Conservation (phyloP, 2,329 filamentous ascomycete species). For the Cordyceps sp. region DNA sequence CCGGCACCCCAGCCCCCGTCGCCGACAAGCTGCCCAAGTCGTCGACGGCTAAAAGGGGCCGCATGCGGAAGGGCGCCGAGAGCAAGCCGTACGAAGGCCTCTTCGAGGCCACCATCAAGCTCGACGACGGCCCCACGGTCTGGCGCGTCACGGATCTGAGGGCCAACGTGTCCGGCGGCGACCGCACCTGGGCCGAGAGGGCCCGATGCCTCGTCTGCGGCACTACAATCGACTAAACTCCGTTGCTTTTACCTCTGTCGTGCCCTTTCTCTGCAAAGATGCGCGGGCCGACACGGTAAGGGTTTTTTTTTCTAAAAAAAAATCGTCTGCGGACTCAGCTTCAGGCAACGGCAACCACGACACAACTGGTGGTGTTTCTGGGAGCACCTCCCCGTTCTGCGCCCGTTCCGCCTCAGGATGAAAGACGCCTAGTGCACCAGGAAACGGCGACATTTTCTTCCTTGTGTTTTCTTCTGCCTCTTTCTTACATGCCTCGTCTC, state of each 20-base stretch:
- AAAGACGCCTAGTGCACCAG: too few relatives aligned
- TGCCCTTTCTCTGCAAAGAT: background rate
- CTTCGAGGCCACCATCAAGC: slow-evolving; percentile 32
- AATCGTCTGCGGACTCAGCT: too few relatives aligned
- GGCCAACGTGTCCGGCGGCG: slow-evolving; percentile 26
- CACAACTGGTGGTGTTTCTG: too few relatives aligned
- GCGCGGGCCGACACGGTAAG: too few relatives aligned
- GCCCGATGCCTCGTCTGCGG: slow-evolving; percentile 32
- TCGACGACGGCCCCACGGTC: slow-evolving; percentile 28
- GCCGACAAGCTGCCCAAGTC: slow-evolving; percentile 10
- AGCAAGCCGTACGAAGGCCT: slow-evolving; percentile 32
- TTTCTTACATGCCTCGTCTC: too few relatives aligned
- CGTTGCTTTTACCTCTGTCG: background rate
- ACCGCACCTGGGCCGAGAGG: slow-evolving; percentile 35
- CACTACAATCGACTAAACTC: slow-evolving; percentile 20
- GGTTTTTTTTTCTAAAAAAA: too few relatives aligned
- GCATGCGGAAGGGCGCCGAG: slow-evolving; percentile 20
- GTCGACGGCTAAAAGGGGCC: slow-evolving; percentile 15
- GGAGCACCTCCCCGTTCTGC: too few relatives aligned
- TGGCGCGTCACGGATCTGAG: slow-evolving; percentile 37
- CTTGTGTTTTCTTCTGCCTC: too few relatives aligned
- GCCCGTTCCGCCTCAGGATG: too few relatives aligned
- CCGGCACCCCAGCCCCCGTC: slow-evolving; percentile 10
- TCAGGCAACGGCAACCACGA: too few relatives aligned
- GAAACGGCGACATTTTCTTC: too few relatives aligned